Base-by-base conservation (phyloP, 2,329 filamentous ascomycete species). In the Mariannaea elegans region DNA sequence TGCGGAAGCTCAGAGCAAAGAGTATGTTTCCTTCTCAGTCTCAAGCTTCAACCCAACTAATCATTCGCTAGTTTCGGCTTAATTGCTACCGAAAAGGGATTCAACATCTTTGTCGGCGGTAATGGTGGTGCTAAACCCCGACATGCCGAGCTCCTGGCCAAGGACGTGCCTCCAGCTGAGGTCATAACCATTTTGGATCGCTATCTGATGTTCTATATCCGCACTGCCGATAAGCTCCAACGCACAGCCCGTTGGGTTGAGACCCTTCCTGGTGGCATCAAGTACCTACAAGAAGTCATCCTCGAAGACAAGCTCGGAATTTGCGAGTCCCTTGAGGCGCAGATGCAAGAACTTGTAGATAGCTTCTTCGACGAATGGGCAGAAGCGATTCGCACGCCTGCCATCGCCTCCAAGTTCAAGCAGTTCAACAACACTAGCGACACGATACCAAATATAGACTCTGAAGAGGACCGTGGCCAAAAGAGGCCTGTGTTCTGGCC, bases 281-380 rank as follows among this genome's bases (percentile, higher is more conserved):
- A 86, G 60, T 97, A 97, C 73, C 86, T 97, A 0, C 87, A 88
- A 51, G 87, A 93, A 69, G 93, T 97, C 3, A 84, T 97, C 31
- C 82, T 97, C 6, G 86, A 95, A 27, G 93, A 97, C 80, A 92
- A 90, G 71, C 87, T 97, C 1, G 93, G 93, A 27, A 94, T 97
- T 69, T 91, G 88, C 73, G 90, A 89, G 3, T 90, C 92, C 6
- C 87, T 97, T 23, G 93, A 97, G 77, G 85, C 88, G 31, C 92
- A 97, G 75, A 97, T 97, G 93, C 82, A 91, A 70, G 89, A 92
- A 48, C 85, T 97, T 1, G 91, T 97, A 6, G 90, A 88, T 65
- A 87, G 86, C 14, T 97, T 90, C 81, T 96, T 95, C 79, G 93
- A 93, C 79, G 93, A 97, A 78, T 97, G 93, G 93, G 92, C 91